Evolutionary conservation across 148 eudicot genomes (phyloP).

Genomic region (Pharnaceum exiguum): DNA sequence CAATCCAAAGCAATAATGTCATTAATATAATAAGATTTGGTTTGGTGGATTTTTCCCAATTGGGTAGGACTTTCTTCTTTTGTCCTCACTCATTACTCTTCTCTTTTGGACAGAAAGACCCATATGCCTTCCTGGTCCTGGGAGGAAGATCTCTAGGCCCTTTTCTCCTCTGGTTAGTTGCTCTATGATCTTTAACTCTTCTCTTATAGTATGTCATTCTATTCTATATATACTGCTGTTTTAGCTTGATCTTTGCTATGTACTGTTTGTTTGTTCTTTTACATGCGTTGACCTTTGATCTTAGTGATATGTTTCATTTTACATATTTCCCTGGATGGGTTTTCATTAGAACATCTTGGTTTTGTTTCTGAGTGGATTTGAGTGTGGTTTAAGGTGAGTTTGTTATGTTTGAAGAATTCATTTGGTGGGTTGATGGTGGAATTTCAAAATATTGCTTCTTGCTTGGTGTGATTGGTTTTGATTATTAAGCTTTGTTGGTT

Average conservation of each 20-base stretch:
- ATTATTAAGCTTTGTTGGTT: neutral
- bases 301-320: neutral
- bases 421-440: constrained; percentile 15
- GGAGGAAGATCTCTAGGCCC: constrained; percentile 18
- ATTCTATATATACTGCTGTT: neutral
- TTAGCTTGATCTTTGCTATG: neutral
- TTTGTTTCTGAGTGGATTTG: neutral
- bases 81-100: constrained; percentile 17
- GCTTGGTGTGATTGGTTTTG: neutral
- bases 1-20: too few relatives aligned
- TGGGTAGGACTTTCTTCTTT: constrained; percentile 14
- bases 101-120: neutral
- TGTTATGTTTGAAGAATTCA: neutral
- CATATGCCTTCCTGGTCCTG: neutral
- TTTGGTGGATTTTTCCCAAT: neutral
- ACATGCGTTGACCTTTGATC: too few relatives aligned
- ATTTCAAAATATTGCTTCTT: constrained; percentile 1
- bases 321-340: neutral
- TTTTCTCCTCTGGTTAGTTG: constrained; percentile 14
- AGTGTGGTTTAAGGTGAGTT: neutral
- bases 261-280: too few relatives aligned
- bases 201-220: neutral
- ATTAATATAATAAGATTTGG: too few relatives aligned
- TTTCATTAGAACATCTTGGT: neutral
- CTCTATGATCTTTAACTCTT: neutral